Conservation (phyloP, 306 rosid genomes). For the Psophocarpus tetragonolobus region DNA sequence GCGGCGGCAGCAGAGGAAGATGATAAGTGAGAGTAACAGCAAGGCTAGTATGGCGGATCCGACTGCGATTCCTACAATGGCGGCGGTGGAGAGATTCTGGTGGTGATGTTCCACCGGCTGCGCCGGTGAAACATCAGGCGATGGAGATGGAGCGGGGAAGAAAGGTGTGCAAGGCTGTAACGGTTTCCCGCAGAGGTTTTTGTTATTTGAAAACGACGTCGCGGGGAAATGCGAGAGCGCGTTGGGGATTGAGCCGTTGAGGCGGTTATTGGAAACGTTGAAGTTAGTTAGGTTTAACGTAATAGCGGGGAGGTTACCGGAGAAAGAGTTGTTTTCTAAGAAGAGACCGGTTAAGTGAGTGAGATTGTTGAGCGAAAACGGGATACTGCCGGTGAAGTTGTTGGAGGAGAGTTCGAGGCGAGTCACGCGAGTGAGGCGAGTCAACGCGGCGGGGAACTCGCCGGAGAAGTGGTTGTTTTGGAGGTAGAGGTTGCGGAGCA, state of each 20-base stretch:
- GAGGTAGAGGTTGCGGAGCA: conserved; percentile 59
- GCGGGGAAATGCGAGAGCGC: conserved; percentile 38
- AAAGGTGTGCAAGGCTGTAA: conserved; percentile 59
- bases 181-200: conserved; percentile 64
- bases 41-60: conserved; percentile 34
- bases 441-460: conserved; percentile 46
- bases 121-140: conserved; percentile 40
- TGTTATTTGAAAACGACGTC: conserved; percentile 60
- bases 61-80: conserved; percentile 55
- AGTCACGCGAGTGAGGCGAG: conserved; percentile 48
- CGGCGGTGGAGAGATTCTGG: conserved; percentile 58
- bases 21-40: too few species aligned
- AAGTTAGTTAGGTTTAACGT: conserved; percentile 6
- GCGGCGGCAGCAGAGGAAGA: too few species aligned
- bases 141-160: conserved; percentile 56
- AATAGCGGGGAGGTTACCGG: conserved; percentile 58
- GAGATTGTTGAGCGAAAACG: conserved; percentile 57
- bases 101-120: background rate
- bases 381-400: conserved; percentile 58
- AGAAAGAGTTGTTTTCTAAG: conserved; percentile 54
- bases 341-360: conserved; percentile 54
- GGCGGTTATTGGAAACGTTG: conserved; percentile 59
- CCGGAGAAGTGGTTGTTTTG: conserved; percentile 58
- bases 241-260: conserved; percentile 72
- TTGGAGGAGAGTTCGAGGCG: conserved; percentile 63